These are phyloP conservation scores for Mycena floridula DNA, from an alignment of 768 basidiomycete genomes.

Conservation along the genomic window DNA sequence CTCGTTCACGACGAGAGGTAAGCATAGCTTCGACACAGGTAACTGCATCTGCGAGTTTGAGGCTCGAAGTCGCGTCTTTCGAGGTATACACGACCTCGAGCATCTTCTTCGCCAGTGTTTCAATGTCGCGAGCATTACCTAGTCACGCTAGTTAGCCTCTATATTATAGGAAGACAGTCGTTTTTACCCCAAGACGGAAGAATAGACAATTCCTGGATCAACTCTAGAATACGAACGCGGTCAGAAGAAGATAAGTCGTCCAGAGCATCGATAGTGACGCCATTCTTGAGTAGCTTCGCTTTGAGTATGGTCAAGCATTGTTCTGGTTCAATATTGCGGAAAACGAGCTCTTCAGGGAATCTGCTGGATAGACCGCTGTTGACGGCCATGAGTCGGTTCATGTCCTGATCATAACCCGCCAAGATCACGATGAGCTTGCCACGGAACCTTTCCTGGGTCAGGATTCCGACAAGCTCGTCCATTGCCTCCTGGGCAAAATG, in stretches of 20 bases:
- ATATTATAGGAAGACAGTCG: too few relatives aligned
- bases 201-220: slow-evolving; percentile 34
- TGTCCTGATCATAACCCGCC: slow-evolving; percentile 65
- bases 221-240: slow-evolving; percentile 29
- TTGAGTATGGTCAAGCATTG: slow-evolving; percentile 45
- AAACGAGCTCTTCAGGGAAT: slow-evolving; percentile 55
- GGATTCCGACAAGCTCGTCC: slow-evolving; percentile 59
- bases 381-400: slow-evolving; percentile 50
- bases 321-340: slow-evolving; percentile 43
- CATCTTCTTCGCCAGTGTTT: slow-evolving; percentile 46
- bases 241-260: slow-evolving; percentile 19
- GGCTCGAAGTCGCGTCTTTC: slow-evolving; percentile 11
- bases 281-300: slow-evolving; percentile 39
- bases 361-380: slow-evolving; percentile 65
- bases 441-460: slow-evolving; percentile 53
- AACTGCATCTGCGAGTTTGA: slow-evolving; percentile 24
- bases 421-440: slow-evolving; percentile 60
- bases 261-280: slow-evolving; percentile 32
- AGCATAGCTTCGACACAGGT: slow-evolving; percentile 14
- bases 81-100: slow-evolving; percentile 29
- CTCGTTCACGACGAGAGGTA: slow-evolving; percentile 2
- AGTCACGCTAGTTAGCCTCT: too few relatives aligned
- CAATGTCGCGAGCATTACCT: slow-evolving; percentile 63
- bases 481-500: slow-evolving; percentile 66
- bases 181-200: slow-evolving; percentile 63